A percentile compares a stretch with the other conserved stretches of the same genome.
Conservation (phyloP, 176 grass and related monocot species). For the Saccharum spontaneum region DNA sequence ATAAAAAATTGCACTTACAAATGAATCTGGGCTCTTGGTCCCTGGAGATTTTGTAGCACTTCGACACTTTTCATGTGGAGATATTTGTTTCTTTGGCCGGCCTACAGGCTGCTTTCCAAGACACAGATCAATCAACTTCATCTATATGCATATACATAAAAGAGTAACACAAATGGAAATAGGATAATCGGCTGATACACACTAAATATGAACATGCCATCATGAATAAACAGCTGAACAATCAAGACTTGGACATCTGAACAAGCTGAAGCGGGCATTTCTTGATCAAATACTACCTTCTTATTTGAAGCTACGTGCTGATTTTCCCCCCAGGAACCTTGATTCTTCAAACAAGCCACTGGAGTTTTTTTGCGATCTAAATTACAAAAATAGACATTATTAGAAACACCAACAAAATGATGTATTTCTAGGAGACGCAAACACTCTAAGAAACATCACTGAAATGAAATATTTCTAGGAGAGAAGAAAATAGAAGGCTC, state of each 20-base stretch:
- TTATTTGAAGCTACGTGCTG: not conserved
- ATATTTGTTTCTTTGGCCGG: constrained; percentile 13
- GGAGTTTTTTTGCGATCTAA: constrained; percentile 7
- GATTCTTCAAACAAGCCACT: not conserved
- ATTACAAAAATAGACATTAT: constrained; percentile 12
- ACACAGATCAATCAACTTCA: not conserved
- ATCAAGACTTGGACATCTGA: not conserved
- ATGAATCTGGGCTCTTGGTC: not conserved
- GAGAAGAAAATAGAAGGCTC: not conserved
- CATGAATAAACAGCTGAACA: not conserved
- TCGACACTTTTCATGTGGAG: not conserved
- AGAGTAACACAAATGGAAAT: not conserved
- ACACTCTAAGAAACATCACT: not conserved
- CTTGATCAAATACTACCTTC: constrained; percentile 24
- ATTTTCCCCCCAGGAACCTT: not conserved
- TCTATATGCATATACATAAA: constrained; percentile 11
- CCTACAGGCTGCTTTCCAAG: constrained; percentile 12
- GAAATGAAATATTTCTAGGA: constrained; percentile 23
- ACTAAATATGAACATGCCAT: not conserved
- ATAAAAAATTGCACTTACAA: constrained; percentile 30
- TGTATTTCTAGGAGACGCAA: not conserved
- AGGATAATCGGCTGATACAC: not conserved
- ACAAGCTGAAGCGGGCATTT: constrained; percentile 10
- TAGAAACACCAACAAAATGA: constrained; percentile 23
- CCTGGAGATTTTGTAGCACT: not conserved